Evolutionary conservation across 2,329 filamentous ascomycete genomes (phyloP).

Genomic region (Penicillium decumbens): DNA sequence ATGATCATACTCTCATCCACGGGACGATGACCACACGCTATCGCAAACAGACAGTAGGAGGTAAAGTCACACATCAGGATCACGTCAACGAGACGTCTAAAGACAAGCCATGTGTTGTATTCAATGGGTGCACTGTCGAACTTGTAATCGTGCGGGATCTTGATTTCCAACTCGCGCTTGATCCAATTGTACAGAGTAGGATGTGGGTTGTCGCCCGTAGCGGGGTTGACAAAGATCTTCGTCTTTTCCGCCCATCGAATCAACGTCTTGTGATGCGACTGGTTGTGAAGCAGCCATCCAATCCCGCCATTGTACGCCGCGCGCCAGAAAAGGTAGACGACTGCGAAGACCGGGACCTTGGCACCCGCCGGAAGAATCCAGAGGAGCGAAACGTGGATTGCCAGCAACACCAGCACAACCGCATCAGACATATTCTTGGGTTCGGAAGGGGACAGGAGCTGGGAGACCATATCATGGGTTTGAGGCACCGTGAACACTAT

Average conservation of each 20-base stretch:
- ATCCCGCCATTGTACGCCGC: conserved; percentile 91
- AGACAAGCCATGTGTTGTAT: conserved; percentile 98
- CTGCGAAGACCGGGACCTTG: conserved; percentile 72
- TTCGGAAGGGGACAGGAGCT: conserved; percentile 87
- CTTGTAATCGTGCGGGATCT: conserved; percentile 88
- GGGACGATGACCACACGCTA: conserved; percentile 76
- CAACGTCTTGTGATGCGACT: conserved; percentile 82
- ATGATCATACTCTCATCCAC: conserved; percentile 65
- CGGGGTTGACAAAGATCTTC: conserved; percentile 78
- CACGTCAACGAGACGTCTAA: conserved; percentile 89
- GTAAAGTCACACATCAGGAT: conserved; percentile 99
- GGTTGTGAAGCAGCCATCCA: conserved; percentile 78
- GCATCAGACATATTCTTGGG: conserved; percentile 91
- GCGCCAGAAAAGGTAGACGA: conserved; percentile 87
- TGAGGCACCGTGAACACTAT: conserved; percentile 91
- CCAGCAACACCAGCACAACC: conserved; percentile 73
- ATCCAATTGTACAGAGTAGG: conserved; percentile 78
- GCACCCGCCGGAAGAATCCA: conserved; percentile 65
- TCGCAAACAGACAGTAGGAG: conserved; percentile 92
- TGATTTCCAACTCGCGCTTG: conserved; percentile 86
- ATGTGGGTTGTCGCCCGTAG: conserved; percentile 73
- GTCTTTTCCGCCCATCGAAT: conserved; percentile 83
- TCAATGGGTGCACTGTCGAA: conserved; percentile 91
- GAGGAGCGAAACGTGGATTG: conserved; percentile 66
- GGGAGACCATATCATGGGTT: conserved; percentile 98